These are phyloP conservation scores for Corniculantispora saksenae DNA, from an alignment of 2,329 filamentous ascomycete genomes.

Conservation along the genomic window DNA sequence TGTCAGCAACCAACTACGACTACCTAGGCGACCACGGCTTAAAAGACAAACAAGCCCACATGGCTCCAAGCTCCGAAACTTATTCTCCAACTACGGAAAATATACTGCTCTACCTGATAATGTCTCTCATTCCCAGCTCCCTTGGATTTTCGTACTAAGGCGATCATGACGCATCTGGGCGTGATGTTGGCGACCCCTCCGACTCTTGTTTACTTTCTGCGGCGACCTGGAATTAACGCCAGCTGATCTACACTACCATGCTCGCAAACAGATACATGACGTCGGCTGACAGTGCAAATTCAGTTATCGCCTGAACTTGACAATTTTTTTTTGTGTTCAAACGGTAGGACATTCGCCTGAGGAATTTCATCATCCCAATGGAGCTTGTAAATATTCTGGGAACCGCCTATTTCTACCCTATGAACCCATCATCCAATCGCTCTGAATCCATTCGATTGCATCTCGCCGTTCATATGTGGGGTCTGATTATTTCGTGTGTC, in stretches of 20 bases:
- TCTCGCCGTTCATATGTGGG: conserved; percentile 12
- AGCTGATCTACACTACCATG: neutral
- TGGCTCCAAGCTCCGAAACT: neutral
- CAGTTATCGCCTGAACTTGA: neutral
- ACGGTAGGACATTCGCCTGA: neutral
- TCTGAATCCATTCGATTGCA: neutral
- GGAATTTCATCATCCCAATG: neutral
- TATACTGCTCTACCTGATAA: neutral
- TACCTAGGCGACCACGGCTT: neutral
- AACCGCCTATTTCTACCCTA: conserved; percentile 8
- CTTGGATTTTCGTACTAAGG: neutral
- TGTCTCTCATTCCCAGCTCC: neutral
- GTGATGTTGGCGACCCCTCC: neutral
- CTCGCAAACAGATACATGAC: neutral
- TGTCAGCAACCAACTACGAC: neutral
- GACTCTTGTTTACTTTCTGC: neutral
- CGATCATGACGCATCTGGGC: neutral
- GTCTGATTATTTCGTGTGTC: conserved; percentile 13
- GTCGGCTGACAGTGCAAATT: neutral
- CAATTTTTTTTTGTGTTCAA: neutral
- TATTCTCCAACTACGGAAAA: neutral
- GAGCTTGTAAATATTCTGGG: conserved; percentile 11
- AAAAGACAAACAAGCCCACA: neutral
- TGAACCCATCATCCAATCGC: conserved; percentile 4
- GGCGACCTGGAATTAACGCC: neutral